Percentiles rank a stretch among this genome's conserved stretches.
Evolutionary conservation across 2,329 filamentous ascomycete genomes (phyloP).

Genomic region (Talaromyces funiculosus): DNA sequence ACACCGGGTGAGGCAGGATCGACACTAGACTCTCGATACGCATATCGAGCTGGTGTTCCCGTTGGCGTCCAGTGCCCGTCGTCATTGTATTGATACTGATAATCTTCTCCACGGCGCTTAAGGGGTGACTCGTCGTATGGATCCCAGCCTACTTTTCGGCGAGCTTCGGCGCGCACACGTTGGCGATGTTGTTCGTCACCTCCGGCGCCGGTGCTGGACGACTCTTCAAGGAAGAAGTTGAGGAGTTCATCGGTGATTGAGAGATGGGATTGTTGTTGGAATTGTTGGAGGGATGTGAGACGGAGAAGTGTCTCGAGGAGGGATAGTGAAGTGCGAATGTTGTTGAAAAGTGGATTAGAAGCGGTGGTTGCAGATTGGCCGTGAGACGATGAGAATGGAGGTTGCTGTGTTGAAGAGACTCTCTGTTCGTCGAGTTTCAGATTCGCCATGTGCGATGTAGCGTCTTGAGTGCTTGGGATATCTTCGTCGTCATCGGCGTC

Average conservation of each 20-base stretch:
- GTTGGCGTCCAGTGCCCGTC: slow-evolving; percentile 17
- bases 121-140: slow-evolving; percentile 67
- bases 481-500: slow-evolving; percentile 27
- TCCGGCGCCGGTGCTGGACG: slow-evolving; percentile 60
- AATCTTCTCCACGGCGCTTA: slow-evolving; percentile 61
- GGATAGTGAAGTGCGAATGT: slow-evolving; percentile 64
- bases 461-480: slow-evolving; percentile 28
- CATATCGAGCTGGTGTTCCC: slow-evolving; percentile 21
- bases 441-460: slow-evolving; percentile 44
- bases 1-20: slow-evolving; percentile 22
- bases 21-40: slow-evolving; percentile 20
- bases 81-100: slow-evolving; percentile 44
- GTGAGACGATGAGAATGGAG: slow-evolving; percentile 22
- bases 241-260: slow-evolving; percentile 83
- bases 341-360: slow-evolving; percentile 46
- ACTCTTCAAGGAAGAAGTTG: slow-evolving; percentile 75
- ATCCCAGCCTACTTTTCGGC: slow-evolving; percentile 61
- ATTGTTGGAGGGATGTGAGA: slow-evolving; percentile 81
- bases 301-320: slow-evolving; percentile 85
- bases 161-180: slow-evolving; percentile 54
- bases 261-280: slow-evolving; percentile 84
- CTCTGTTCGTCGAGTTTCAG: slow-evolving; percentile 36
- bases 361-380: slow-evolving; percentile 23
- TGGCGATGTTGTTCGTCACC: slow-evolving; percentile 57
- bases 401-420: slow-evolving; percentile 10